Percentiles rank a stretch among this genome's conserved stretches.
Evolutionary conservation across 1,284 basidiomycete genomes (phyloP).

Genomic region (Peniophora sp.): DNA sequence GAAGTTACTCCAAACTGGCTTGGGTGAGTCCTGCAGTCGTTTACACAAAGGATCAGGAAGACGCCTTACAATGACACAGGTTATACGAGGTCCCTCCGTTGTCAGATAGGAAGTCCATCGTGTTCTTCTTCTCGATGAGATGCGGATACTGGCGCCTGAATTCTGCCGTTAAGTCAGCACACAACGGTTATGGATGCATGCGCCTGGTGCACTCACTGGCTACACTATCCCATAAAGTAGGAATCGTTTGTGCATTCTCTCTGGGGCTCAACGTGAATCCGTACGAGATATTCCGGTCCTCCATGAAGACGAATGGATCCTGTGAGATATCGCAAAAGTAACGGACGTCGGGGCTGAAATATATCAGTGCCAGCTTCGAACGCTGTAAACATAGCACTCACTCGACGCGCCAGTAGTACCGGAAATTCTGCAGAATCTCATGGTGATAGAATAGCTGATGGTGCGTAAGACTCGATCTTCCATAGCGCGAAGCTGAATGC

Average conservation of each 20-base stretch:
- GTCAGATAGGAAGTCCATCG: slow-evolving; percentile 57
- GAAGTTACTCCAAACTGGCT: slow-evolving; percentile 62
- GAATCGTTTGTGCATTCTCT: slow-evolving; percentile 62
- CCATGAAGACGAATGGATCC: slow-evolving; percentile 79
- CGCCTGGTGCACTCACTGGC: slow-evolving; percentile 32
- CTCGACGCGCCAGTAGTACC: slow-evolving; percentile 24
- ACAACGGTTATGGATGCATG: background rate
- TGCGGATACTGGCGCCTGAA: slow-evolving; percentile 56
- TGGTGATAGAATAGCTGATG: slow-evolving; percentile 73
- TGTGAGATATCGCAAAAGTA: slow-evolving; percentile 73
- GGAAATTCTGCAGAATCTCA: slow-evolving; percentile 27
- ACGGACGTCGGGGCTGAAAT: slow-evolving; percentile 56
- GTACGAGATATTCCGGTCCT: slow-evolving; percentile 68
- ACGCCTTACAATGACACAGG: slow-evolving; percentile 55
- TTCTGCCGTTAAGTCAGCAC: slow-evolving; percentile 24
- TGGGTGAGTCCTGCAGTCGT: background rate
- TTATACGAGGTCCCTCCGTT: slow-evolving; percentile 59
- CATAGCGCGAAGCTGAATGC: slow-evolving; percentile 3
- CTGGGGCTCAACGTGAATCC: slow-evolving; percentile 62
- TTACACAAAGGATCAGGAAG: background rate
- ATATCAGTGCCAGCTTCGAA: slow-evolving; percentile 1
- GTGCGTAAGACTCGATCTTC: slow-evolving; percentile 2
- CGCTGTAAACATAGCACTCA: slow-evolving; percentile 7
- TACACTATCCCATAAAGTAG: slow-evolving; percentile 56
- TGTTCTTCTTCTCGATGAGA: slow-evolving; percentile 50